These are phyloP conservation scores for Kwoniella shivajii DNA, from an alignment of 1,284 basidiomycete species.

Conservation along the genomic window DNA sequence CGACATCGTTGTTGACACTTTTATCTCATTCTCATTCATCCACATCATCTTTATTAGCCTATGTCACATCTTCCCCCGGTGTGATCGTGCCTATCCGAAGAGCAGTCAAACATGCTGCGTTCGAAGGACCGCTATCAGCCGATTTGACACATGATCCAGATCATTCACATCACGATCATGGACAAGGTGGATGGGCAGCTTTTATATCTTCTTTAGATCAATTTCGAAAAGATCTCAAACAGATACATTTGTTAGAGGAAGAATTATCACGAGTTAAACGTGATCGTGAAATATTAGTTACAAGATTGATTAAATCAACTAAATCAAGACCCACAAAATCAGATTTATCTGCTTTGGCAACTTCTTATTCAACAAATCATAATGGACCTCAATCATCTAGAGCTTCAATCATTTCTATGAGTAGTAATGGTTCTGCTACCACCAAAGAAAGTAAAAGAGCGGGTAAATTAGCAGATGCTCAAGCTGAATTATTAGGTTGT, in stretches of 20 bases:
- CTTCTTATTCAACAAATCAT: slow-evolving; percentile 27
- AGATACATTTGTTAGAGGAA: slow-evolving; percentile 54
- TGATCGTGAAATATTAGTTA: slow-evolving; percentile 53
- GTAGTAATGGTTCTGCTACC: slow-evolving; percentile 37
- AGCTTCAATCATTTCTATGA: slow-evolving; percentile 32
- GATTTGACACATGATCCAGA: slow-evolving; percentile 25
- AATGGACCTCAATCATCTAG: slow-evolving; percentile 25
- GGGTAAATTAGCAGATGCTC: slow-evolving; percentile 51
- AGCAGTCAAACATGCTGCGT: slow-evolving; percentile 51
- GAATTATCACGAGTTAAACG: slow-evolving; percentile 52
- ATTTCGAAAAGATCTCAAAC: slow-evolving; percentile 54
- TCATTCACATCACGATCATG: slow-evolving; percentile 19
- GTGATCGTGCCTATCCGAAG: slow-evolving; percentile 49
- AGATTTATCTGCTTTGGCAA: slow-evolving; percentile 47
- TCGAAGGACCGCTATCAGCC: slow-evolving; percentile 51
- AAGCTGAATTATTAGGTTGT: slow-evolving; percentile 54
- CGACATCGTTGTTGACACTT: slow-evolving; percentile 50
- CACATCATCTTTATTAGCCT: slow-evolving; percentile 53
- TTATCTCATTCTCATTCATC: slow-evolving; percentile 54
- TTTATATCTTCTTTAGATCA: slow-evolving; percentile 49
- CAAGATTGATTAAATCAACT: slow-evolving; percentile 53
- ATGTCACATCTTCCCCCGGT: slow-evolving; percentile 54
- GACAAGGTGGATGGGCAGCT: slow-evolving; percentile 49
- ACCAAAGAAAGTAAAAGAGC: slow-evolving; percentile 48
- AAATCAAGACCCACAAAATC: slow-evolving; percentile 50